These are phyloP conservation scores for Globisporangium viniferum DNA, from an alignment of 352 stramenopile species.

Conservation along the genomic window DNA sequence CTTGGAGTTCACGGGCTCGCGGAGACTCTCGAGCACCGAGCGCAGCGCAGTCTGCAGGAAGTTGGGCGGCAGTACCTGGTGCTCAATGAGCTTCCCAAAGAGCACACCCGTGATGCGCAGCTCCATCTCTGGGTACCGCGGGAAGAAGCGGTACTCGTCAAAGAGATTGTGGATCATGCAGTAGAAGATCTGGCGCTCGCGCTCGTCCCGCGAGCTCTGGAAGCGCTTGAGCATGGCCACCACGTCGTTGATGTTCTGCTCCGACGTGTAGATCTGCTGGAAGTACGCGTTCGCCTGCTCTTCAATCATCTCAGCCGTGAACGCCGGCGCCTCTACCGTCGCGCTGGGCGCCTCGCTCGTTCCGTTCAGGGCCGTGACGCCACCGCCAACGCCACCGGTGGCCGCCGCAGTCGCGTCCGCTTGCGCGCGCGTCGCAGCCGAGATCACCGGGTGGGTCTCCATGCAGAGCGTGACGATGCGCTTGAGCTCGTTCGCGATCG, in stretches of 20 bases:
- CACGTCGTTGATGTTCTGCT: slow-evolving; percentile 97
- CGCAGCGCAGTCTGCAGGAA: slow-evolving; percentile 97
- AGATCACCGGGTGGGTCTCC: slow-evolving; percentile 81
- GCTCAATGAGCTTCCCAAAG: slow-evolving; percentile 98
- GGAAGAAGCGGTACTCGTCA: slow-evolving; percentile 99
- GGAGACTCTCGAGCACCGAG: slow-evolving; percentile 96
- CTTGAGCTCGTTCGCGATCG: slow-evolving; percentile 78
- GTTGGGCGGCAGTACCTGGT: slow-evolving; percentile 97
- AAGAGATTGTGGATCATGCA: slow-evolving; percentile 99
- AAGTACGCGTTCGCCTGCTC: slow-evolving; percentile 98
- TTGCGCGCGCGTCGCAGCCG: slow-evolving; percentile 47
- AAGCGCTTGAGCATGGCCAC: slow-evolving; percentile 99
- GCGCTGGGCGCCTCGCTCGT: neutral
- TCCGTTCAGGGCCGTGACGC: slow-evolving; percentile 1
- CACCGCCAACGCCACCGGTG: neutral
- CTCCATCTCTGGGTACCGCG: slow-evolving; percentile 98
- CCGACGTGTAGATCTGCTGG: slow-evolving; percentile 98
- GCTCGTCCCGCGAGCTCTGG: slow-evolving; percentile 93
- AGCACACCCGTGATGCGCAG: slow-evolving; percentile 98
- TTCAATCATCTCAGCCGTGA: slow-evolving; percentile 96
- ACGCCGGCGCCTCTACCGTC: slow-evolving; percentile 25
- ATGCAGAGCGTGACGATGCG: slow-evolving; percentile 79
- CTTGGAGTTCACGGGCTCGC: slow-evolving; percentile 95
- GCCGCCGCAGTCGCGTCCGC: slow-evolving; percentile 27
- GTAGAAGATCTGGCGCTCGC: slow-evolving; percentile 98